Conservation (phyloP, 257 asterid species). For the Fraxinus anomala region DNA sequence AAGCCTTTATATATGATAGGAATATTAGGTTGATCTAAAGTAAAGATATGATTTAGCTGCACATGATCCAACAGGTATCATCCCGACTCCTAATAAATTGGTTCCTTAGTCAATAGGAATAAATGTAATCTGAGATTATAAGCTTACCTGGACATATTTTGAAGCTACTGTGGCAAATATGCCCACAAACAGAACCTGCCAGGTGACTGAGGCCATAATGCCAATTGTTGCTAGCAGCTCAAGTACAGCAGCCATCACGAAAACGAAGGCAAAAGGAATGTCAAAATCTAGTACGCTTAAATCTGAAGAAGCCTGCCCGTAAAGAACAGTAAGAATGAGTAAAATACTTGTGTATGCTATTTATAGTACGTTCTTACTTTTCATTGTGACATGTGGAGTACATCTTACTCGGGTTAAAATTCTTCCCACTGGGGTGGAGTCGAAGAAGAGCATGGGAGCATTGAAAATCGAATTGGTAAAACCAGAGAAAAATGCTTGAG, state of each 20-base stretch:
- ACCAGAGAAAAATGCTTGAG: slow-evolving; percentile 58
- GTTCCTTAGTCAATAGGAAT: background rate
- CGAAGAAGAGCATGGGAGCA: slow-evolving; percentile 85
- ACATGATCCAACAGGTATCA: background rate
- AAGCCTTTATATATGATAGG: background rate
- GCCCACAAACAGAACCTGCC: slow-evolving; percentile 84
- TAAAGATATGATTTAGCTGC: background rate
- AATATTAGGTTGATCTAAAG: background rate
- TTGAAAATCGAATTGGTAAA: slow-evolving; percentile 58
- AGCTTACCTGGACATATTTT: slow-evolving; percentile 68
- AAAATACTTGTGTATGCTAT: background rate
- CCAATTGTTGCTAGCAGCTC: slow-evolving; percentile 56
- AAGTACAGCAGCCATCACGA: slow-evolving; percentile 36
- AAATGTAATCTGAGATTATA: background rate
- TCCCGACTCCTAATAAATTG: background rate
- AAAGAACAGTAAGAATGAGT: background rate
- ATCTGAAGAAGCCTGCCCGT: slow-evolving; percentile 74
- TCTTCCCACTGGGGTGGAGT: slow-evolving; percentile 84
- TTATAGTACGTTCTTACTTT: background rate
- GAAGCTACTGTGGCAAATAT: slow-evolving; percentile 54
- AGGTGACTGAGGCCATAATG: slow-evolving; percentile 67
- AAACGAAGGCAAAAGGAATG: slow-evolving; percentile 52
- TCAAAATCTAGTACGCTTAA: slow-evolving; percentile 67
- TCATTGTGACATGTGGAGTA: background rate
- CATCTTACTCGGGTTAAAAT: slow-evolving; percentile 68